Base-by-base conservation (phyloP, 352 stramenopile species). In the Proteromonas lacertae region DNA sequence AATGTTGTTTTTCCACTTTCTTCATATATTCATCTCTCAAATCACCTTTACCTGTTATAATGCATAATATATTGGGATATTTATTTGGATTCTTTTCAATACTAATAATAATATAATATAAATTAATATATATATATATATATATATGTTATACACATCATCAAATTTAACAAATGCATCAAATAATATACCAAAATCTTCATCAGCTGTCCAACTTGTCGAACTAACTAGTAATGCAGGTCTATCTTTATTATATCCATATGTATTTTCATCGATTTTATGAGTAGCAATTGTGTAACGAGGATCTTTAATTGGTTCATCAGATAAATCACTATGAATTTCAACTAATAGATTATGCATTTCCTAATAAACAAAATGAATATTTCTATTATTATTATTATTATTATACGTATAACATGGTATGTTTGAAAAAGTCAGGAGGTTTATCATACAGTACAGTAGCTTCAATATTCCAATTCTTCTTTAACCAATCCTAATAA, bases 201-300 rank as follows among this genome's bases (percentile, higher is more conserved):
- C 88, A 45, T 99, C 88, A 2, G 77, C 62, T 4, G 88, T 96
- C 84, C 84, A 99, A 35, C 68, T 91, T 2, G 88, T 99, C 6
- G 77, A 93, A 43, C 70, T 93, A 1, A 79, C 59, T 13, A 89
- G 35, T 19, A 86, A 36, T 12, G 50, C 51, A 19, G 63, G 42
- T 25, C 45, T 42, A 6, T n/a, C 25, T 3, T 17, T 10, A 29
- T 18, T 3, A 8, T 24, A 4, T 13, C 9, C 6, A 19, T 12
- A 4, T 39, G 17, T 40, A 8, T 42, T 12, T 10, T 20, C 14
- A 4, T 12, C 26, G 12, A 12, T 25, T 36, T 12, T 12, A 26
- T 5, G 10, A 5, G 10, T 5, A 5, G 5, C 5, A 5, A 35
- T 9, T 35, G 23, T 35, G 5, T 26, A 10, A 10, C 5, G 5